phyloP scores from a whole-genome alignment of 805 yeast genomes.

The Starmerella floricola region DNA sequence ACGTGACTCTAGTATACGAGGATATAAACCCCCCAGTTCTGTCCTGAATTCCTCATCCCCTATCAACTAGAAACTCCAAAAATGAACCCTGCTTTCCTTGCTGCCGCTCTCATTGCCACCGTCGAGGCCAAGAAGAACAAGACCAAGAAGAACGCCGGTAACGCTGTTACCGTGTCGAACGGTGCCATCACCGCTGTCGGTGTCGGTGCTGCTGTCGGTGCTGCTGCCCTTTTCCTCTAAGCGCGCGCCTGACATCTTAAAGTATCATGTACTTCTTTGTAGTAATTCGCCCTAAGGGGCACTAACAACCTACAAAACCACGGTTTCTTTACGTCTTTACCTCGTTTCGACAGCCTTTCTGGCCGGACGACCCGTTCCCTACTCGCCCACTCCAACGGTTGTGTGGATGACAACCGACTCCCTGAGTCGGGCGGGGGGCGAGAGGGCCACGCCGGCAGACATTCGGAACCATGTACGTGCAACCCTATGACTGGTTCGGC shows the following conservation, averaged over 20 bases:
- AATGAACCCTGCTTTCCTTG: conserved; percentile 41
- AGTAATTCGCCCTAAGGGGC: not conserved
- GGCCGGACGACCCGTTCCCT: no score
- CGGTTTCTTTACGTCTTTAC: no score
- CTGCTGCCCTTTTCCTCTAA: conserved; percentile 21
- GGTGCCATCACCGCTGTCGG: conserved; percentile 19
- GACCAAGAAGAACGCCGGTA: conserved; percentile 4
- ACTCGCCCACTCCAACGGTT: no score
- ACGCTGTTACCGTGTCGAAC: conserved; percentile 8
- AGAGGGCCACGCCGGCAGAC: no score
- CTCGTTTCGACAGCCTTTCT: no score
- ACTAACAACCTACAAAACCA: not conserved
- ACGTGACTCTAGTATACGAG: not conserved
- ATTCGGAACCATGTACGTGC: no score
- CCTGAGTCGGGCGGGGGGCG: no score
- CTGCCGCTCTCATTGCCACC: conserved; percentile 19
- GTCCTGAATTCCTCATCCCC: not conserved
- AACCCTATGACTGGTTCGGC: no score
- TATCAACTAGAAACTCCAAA: not conserved
- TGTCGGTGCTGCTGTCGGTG: conserved; percentile 21
- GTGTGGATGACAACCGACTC: no score
- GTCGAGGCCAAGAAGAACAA: conserved; percentile 9
- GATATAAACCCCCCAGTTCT: not conserved
- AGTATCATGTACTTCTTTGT: not conserved
- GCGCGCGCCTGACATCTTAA: not conserved